Evolutionary conservation across 768 basidiomycete genomes (phyloP), one percentile per base, ranked within the genome.

Genomic region (Coprinopsis sp.): DNA sequence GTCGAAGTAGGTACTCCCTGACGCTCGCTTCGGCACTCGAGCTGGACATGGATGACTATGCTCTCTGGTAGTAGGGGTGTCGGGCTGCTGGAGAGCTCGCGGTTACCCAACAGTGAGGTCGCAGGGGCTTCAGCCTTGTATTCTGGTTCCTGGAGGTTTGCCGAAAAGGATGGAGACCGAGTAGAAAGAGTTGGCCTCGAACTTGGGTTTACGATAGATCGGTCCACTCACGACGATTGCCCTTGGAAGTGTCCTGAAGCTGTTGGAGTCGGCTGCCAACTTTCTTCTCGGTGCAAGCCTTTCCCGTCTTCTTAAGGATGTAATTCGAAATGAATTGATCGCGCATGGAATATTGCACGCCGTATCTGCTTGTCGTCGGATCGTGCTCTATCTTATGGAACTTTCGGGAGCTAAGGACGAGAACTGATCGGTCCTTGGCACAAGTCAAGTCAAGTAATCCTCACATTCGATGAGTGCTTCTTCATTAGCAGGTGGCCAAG

Each of bases 231-330:
- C 68, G 64, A 42, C 57, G 56, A 12, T 61, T 58, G 23, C 76
- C 77, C 57, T 76, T 74, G 51, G 79, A 75, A 1, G 84, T 83
- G 57, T 88, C 84, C 49, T 84, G 71, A 46, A 89, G 71, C 57
- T 87, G 86, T 57, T 89, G 86, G 34, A 89, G 68, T 41, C 86
- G 83, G 58, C 82, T 84, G 51, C 86, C 85, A 28, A 88, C 84
- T 65, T 87, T 85, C 60, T 87, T 87, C 10, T 85, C 76, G 6
- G 82, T 82, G 53, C 86, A 73, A 51, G 69, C 67, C 60, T 82
- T 79, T 7, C 84, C 81, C 1, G 86, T 88, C 34, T 67, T 69
- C 27, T 69, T 68, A 57, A 71, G 77, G 55, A 89, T 87, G 59
- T 82, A 81, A 49, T 87, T 81, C 46, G 86, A 84, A 49, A 87